A percentile compares a stretch with the other conserved stretches of the same genome.
These are phyloP conservation scores for Mucuna pruriens DNA, from an alignment of 306 rosid genomes.

Conservation along the genomic window DNA sequence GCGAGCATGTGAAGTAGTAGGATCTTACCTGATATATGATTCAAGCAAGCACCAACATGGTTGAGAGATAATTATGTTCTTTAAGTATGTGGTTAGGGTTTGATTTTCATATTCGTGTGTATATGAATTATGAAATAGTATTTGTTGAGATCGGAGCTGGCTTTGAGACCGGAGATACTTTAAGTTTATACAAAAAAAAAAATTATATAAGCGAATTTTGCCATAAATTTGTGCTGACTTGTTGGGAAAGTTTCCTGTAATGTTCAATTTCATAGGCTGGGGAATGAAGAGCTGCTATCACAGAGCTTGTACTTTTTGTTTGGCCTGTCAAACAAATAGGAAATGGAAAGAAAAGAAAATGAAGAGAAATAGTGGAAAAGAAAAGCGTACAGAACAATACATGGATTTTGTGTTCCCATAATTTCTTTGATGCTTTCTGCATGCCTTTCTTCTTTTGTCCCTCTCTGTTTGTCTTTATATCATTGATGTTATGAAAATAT, in stretches of 20 bases:
- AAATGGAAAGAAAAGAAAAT: background rate
- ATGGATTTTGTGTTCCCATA: background rate
- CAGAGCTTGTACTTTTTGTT: background rate
- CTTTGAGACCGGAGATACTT: background rate
- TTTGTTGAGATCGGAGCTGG: too few species aligned
- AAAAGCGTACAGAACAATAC: background rate
- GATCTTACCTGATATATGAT: background rate
- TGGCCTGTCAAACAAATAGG: background rate
- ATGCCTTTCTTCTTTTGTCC: background rate
- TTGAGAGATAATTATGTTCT: too few species aligned
- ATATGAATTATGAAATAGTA: too few species aligned
- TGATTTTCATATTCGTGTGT: too few species aligned
- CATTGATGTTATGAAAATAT: background rate
- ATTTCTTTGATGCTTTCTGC: background rate
- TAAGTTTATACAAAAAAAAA: background rate
- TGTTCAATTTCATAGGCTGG: background rate
- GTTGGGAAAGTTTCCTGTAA: background rate
- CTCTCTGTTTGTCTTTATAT: background rate
- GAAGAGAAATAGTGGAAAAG: background rate
- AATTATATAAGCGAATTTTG: background rate
- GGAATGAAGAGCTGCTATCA: background rate
- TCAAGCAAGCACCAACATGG: too few species aligned
- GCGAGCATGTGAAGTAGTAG: background rate
- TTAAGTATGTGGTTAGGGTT: too few species aligned
- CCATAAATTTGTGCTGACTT: background rate